phyloP scores from a whole-genome alignment of 2,329 filamentous ascomycete genomes.

The Epichloe glyceriae region DNA sequence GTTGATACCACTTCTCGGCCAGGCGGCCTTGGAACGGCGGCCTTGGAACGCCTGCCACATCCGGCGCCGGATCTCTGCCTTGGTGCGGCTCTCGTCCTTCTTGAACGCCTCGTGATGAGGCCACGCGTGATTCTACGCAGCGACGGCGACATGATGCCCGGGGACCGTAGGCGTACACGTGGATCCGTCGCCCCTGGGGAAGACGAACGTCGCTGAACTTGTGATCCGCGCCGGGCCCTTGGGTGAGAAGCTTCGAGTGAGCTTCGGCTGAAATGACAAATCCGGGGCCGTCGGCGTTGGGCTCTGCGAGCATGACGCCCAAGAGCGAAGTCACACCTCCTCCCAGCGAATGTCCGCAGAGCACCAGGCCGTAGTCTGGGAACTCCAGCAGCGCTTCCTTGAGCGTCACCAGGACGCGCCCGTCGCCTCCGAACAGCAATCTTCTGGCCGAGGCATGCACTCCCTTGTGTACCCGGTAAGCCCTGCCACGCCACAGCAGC shows the following conservation, averaged over 20 bases:
- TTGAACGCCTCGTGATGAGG: conserved; percentile 66
- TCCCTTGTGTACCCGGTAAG: conserved; percentile 61
- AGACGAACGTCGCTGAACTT: conserved; percentile 32
- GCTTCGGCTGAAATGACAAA: conserved; percentile 49
- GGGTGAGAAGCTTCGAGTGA: conserved; percentile 27
- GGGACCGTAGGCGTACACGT: conserved; percentile 72
- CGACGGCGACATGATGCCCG: conserved; percentile 57
- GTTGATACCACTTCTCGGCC: conserved; percentile 44
- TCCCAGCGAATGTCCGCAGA: conserved; percentile 57
- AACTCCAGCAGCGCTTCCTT: conserved; percentile 53
- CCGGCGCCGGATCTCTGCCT: conserved; percentile 51
- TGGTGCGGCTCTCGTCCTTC: conserved; percentile 53
- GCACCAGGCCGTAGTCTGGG: conserved; percentile 54
- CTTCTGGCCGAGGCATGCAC: conserved; percentile 59
- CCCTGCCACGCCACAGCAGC: conserved; percentile 46
- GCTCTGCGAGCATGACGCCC: conserved; percentile 58
- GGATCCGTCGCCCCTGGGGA: conserved; percentile 56
- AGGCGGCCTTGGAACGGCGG: conserved; percentile 49
- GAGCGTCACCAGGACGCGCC: conserved; percentile 52
- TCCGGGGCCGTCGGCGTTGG: conserved; percentile 37
- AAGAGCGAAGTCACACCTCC: conserved; percentile 58
- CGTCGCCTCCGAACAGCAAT: conserved; percentile 54
- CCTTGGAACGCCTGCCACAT: conserved; percentile 53
- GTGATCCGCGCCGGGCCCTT: conserved; percentile 16
- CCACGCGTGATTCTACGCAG: conserved; percentile 58